Base-by-base conservation (phyloP, 257 asterid genomes). In the Hygrophila difformis region DNA sequence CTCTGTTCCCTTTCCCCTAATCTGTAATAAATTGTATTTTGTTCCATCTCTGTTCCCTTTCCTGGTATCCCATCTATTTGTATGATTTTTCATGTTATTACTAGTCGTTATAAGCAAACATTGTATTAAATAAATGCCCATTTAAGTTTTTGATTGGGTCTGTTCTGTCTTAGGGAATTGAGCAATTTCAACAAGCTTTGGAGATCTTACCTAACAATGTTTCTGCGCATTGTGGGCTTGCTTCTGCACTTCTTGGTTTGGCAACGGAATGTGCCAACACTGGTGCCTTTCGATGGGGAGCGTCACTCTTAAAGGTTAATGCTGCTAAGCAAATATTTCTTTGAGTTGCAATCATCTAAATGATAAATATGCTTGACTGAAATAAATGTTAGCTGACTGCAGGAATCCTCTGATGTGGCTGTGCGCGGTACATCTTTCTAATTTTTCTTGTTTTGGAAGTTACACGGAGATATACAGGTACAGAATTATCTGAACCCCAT, bases 401-500 rank as follows among this genome's bases (percentile, higher is more conserved):
- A 91, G 98, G 98, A 91, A 76, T 94, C 96, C 48, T 73, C 92
- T 64, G 76, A 74, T 59, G 82, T 77, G 55, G 77, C 87, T 19
- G 24, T 58, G 44, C 57, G 47, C 24, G 64, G 87, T 59, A 70
- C 87, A 49, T 61, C 74, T 23, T 68, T 91, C 44, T 79, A 76
- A 64, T 60, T 77, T 33, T 77, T 96, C 39, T 82, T 88, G 52
- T 57, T 73, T 38, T 91, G 98, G 98, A 91, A 91, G 82, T 77
- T 91, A 58, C 92, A 69, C 49, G 98, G 98, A 49, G 98, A 91
- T 60, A 86, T 91, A 66, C 87, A 85, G 96, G 98, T 91, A 70
- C 44, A 40, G 45, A 28, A 26, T 34, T 24, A 18, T 46, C 51
- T 1, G 14, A n/a, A 14, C 43, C n/a, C n/a, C 39, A 20, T 26